phyloP scores from a whole-genome alignment of 768 basidiomycete genomes.

The Fibroporia radiculosa region DNA sequence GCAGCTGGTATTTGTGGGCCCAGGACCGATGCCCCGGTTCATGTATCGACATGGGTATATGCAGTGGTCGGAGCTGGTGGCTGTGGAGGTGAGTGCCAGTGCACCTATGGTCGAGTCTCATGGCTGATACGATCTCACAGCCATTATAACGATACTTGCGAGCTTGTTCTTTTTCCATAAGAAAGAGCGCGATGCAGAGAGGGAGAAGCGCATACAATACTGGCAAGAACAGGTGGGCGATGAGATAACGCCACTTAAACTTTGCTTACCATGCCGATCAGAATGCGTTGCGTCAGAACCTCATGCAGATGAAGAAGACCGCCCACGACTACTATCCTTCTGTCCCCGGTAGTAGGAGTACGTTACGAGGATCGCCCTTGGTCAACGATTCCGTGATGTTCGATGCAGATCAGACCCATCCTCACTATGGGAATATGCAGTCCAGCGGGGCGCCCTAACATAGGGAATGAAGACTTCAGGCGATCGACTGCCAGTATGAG shows the following conservation, averaged over 20 bases:
- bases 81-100: slow-evolving; percentile 47
- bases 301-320: slow-evolving; percentile 71
- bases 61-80: slow-evolving; percentile 63
- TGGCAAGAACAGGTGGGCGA: slow-evolving; percentile 89
- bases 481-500: too few relatives aligned
- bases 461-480: too few relatives aligned
- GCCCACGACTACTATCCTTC: slow-evolving; percentile 61
- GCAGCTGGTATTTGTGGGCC: slow-evolving; percentile 52
- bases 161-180: slow-evolving; percentile 66
- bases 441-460: too few relatives aligned
- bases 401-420: too few relatives aligned
- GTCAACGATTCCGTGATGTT: too few relatives aligned
- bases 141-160: slow-evolving; percentile 65
- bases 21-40: slow-evolving; percentile 49
- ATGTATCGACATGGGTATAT: slow-evolving; percentile 66
- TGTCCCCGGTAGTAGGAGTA: slow-evolving; percentile 25
- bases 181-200: slow-evolving; percentile 64
- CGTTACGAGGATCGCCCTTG: too few relatives aligned
- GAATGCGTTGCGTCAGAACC: slow-evolving; percentile 76
- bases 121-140: slow-evolving; percentile 30
- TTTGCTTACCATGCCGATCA: slow-evolving; percentile 20
- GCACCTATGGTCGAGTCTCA: background rate
- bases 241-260: too few relatives aligned
- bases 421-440: too few relatives aligned
- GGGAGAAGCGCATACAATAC: slow-evolving; percentile 80